Base-by-base conservation (phyloP, 1,284 basidiomycete species). In the Sanghuangporus sanghuang region DNA sequence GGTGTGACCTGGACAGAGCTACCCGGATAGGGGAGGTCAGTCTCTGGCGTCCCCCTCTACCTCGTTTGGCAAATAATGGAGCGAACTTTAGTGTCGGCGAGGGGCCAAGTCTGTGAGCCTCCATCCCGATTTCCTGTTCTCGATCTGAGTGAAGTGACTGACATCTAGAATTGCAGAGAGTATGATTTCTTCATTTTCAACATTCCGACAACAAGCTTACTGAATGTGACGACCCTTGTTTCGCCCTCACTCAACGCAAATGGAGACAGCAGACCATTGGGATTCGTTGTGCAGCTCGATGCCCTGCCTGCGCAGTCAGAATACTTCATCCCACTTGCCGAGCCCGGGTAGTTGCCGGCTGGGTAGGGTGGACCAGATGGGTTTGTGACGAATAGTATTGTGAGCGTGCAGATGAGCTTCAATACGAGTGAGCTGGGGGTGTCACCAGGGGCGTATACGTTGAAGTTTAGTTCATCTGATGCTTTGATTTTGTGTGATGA, bases 161-260 rank as follows among this genome's bases (percentile, higher is more conserved):
- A 9, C 42, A 42, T 60, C 32, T 38, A 4, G 27, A 8, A 49
- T 46, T n/a, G 12, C 59, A 84, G 82, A 32, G 81, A 84, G 72
- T 89, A 89, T 71, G 85, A 88, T 71, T 88, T 89, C 72, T 85
- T 77, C 73, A 83, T 78, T 53, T 85, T 86, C 76, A 77, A 75
- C 9, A 69, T 71, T 21, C 72, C 72, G 23, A 80, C 80, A 14
- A 70, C 69, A 44, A 73, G 81, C 18, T 83, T 78, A 42, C 70
- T 79, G 40, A 73, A 73, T n/a, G 76, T 85, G 21, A 84, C 78
- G 4, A 75, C 81, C 6, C 76, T 78, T 59, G 76, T 87, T 18
- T 81, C 85, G 0, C 86, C 87, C 0, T 81, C 84, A 0, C 74
- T 86, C 60, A 90, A 90, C 69, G 78, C 81, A 14, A 74, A 82